These are phyloP conservation scores for Termitomyces sp. DNA, from an alignment of 768 basidiomycete genomes.

Conservation along the genomic window DNA sequence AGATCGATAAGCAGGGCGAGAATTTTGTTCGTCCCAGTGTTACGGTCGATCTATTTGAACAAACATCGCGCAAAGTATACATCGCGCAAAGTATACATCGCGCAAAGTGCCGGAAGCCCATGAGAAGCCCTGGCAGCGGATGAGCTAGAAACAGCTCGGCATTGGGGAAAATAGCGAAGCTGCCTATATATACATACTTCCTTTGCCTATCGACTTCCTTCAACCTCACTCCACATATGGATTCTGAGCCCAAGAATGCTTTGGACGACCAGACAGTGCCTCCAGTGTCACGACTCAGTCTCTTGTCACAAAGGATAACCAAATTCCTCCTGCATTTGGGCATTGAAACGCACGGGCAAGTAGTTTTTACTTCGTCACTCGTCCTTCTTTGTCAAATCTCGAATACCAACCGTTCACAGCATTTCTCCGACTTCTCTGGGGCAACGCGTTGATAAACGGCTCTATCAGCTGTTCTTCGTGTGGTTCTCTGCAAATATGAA, in stretches of 20 bases:
- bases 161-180: no score
- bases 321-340: conserved; percentile 23
- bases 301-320: conserved; percentile 10
- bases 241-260: not conserved
- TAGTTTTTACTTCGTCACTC: not conserved
- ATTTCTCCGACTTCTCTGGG: conserved; percentile 47
- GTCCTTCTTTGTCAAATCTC: not conserved
- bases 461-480: conserved; percentile 62
- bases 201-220: no score
- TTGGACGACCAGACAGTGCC: not conserved
- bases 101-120: no score
- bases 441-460: conserved; percentile 49
- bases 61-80: no score
- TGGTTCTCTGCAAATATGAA: conserved; percentile 73
- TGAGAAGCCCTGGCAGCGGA: no score
- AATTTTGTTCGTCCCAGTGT: no score
- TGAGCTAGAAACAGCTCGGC: no score
- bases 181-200: no score
- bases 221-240: not conserved
- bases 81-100: no score
- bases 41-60: no score
- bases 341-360: conserved; percentile 29
- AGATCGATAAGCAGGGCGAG: no score
- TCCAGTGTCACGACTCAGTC: not conserved
- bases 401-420: conserved; percentile 21